These are phyloP conservation scores for Lentinula novae-zelandiae DNA, from an alignment of 1,284 basidiomycete genomes.

Conservation along the genomic window DNA sequence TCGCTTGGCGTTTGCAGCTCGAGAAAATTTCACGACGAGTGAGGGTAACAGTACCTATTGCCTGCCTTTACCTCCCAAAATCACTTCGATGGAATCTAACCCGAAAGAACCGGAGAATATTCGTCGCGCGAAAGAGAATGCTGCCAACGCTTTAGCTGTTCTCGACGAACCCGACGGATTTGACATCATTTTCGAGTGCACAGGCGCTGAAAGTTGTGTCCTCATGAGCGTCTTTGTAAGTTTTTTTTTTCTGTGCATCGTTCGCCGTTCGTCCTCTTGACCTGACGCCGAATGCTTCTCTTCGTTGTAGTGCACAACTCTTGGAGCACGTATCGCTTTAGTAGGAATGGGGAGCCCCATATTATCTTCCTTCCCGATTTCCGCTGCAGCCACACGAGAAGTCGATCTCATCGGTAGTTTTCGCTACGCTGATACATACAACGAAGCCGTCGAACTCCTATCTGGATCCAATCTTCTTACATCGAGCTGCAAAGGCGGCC, in stretches of 20 bases:
- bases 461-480: not conserved
- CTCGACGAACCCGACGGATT: conserved; percentile 76
- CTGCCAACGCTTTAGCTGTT: conserved; percentile 48
- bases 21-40: conserved; percentile 63
- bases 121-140: conserved; percentile 55
- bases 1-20: conserved; percentile 74
- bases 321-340: conserved; percentile 88
- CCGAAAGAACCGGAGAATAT: conserved; percentile 13
- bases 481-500: not conserved
- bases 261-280: not conserved
- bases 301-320: conserved; percentile 61
- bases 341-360: conserved; percentile 94
- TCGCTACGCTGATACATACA: conserved; percentile 86
- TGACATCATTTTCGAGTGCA: conserved; percentile 93
- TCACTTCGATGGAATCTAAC: not conserved
- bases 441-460: conserved; percentile 78
- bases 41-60: conserved; percentile 56
- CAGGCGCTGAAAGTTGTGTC: conserved; percentile 88
- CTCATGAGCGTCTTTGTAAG: conserved; percentile 84
- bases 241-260: conserved; percentile 17
- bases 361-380: conserved; percentile 73
- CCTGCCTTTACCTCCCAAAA: conserved; percentile 62
- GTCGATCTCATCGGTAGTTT: conserved; percentile 94
- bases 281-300: not conserved
- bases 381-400: conserved; percentile 81